Base-by-base conservation (phyloP, 2,329 filamentous ascomycete species). In the Penicillium sp. region DNA sequence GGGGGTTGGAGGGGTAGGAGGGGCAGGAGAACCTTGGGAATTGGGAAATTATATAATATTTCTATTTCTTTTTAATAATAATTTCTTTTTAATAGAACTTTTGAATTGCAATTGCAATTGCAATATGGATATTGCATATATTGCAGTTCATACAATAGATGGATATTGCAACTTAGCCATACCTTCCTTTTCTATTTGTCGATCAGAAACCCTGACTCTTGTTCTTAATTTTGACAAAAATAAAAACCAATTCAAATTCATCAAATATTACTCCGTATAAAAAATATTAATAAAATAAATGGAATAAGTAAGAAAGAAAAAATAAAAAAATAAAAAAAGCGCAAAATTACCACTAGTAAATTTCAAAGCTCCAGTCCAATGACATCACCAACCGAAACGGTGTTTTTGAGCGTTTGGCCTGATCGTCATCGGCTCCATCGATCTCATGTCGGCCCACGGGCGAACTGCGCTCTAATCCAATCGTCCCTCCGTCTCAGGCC, bases 381-480 rank as follows among this genome's bases (percentile, higher is more conserved):
- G 69, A 72, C 68, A 71, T 72, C 69, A 72, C 46, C 12, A 37
- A 27, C 57, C 59, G 58, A 70, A 70, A 69, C 64, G 58, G 62
- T 56, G 65, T 43, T 60, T 60, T 27, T 8, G 67, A 69, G 65
- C 63, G 67, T 65, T 71, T 68, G 69, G 64, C 54, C 56, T 58
- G 66, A 69, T 71, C 70, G 66, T 71, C 69, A 72, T 72, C 64
- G 64, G 63, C 67, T 66, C 67, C 67, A 70, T 62, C 67, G 66
- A 70, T 72, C 69, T 67, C 43, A 65, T 57, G 59, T 64, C 62
- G 56, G 54, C 59, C 68, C 69, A 67, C 59, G 69, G 67, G 57
- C 58, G 62, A 62, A 67, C 55, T 53, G 47, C 45, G 33, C 38
- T 57, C 52, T 31, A 40, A 40, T n/a, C 68, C 67, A 71, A 71